Percentiles rank a stretch among this genome's conserved stretches.
Evolutionary conservation across 2,329 filamentous ascomycete genomes (phyloP).

Genomic region (Aureobasidium melanogenum): DNA sequence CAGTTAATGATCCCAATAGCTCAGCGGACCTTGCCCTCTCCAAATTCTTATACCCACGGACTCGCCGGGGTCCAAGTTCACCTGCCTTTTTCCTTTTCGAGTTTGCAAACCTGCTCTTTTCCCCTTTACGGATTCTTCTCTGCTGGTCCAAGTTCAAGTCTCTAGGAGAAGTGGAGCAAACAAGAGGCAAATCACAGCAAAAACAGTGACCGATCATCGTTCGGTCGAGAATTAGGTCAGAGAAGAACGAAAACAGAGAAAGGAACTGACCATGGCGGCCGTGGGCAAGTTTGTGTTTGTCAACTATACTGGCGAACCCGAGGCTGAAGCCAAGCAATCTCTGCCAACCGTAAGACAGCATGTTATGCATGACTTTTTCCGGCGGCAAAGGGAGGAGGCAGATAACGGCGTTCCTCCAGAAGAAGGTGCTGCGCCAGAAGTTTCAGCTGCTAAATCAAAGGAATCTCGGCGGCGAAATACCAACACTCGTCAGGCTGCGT

Average conservation of each 20-base stretch:
- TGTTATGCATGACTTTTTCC: constrained; percentile 12
- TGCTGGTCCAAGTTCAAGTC: not conserved
- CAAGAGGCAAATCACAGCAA: constrained; percentile 6
- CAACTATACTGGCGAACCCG: constrained; percentile 10
- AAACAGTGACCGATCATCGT: constrained; percentile 2
- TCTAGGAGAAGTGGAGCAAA: not conserved
- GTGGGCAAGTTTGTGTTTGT: constrained; percentile 11
- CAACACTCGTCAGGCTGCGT: constrained; percentile 9
- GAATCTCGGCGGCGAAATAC: constrained; percentile 2
- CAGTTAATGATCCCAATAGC: constrained; percentile 2
- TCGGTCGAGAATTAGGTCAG: not conserved
- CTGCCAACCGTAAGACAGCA: constrained; percentile 10
- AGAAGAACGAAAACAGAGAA: constrained; percentile 2
- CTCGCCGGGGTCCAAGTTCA: constrained; percentile 5
- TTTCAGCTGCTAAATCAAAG: constrained; percentile 2
- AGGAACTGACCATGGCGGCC: constrained; percentile 7
- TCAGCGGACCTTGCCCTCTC: not conserved
- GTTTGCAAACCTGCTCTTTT: constrained; percentile 2
- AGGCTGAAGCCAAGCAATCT: constrained; percentile 10
- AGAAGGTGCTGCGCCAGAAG: not conserved
- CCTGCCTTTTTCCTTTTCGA: constrained; percentile 12
- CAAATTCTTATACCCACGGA: constrained; percentile 8
- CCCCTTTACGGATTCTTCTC: constrained; percentile 4
- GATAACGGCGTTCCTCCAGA: constrained; percentile 3
- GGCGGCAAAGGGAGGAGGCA: constrained; percentile 9